A percentile compares a stretch with the other conserved stretches of the same genome.
phyloP scores from a whole-genome alignment of 148 eudicot genomes.

The Arctostaphylos glauca region DNA sequence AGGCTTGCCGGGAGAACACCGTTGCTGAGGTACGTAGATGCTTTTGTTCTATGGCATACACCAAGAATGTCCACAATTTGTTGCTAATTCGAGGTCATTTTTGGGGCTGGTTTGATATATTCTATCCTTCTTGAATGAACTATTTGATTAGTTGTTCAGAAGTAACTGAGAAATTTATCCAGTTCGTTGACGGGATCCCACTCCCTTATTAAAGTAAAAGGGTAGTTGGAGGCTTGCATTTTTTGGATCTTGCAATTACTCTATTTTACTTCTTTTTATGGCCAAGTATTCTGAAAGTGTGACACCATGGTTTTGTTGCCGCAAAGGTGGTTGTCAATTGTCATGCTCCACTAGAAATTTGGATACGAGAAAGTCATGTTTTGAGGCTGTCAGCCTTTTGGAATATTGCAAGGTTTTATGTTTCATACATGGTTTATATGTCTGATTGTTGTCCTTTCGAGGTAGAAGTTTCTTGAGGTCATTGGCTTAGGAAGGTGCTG shows the following conservation, averaged over 20 bases:
- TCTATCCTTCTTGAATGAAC: neutral
- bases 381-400: neutral
- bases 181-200: neutral
- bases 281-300: too few species aligned
- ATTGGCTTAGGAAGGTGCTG: too few species aligned
- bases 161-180: neutral
- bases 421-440: neutral
- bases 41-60: neutral
- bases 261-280: neutral
- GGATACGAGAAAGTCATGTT: neutral
- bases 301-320: too few species aligned
- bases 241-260: neutral
- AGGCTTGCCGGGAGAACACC: slow-evolving; percentile 56
- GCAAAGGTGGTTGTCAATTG: neutral
- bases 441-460: neutral
- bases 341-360: too few species aligned
- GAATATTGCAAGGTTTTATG: neutral
- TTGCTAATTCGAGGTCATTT: neutral
- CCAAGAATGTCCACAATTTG: neutral
- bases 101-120: neutral
- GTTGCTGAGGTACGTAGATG: slow-evolving; percentile 56
- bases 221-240: neutral
- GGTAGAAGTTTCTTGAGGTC: neutral
- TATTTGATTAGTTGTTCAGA: neutral
- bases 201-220: neutral